Conservation (phyloP, 2,329 filamentous ascomycete genomes). For the Leptodontidium sp. region DNA sequence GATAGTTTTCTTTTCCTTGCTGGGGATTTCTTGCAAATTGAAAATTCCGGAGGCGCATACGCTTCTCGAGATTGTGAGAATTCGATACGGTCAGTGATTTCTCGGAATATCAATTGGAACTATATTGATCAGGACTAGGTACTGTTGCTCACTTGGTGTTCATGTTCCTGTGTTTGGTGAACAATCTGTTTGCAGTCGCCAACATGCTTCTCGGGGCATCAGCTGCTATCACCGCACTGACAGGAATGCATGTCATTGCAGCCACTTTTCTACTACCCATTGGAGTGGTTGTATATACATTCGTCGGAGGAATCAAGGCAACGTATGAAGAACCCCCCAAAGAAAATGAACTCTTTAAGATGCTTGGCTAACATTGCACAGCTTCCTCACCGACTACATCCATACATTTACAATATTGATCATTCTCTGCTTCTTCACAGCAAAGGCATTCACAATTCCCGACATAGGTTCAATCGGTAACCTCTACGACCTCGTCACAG, state of each 20-base stretch:
- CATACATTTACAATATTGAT: constrained; percentile 63
- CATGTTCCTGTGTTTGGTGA: constrained; percentile 52
- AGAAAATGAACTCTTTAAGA: neutral
- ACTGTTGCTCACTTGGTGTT: constrained; percentile 50
- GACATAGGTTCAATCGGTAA: constrained; percentile 57
- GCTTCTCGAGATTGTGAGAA: constrained; percentile 57
- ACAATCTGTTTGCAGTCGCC: constrained; percentile 55
- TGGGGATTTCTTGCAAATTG: constrained; percentile 58
- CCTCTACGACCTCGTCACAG: constrained; percentile 59
- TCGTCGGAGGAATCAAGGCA: constrained; percentile 23
- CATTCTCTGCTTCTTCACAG: constrained; percentile 58
- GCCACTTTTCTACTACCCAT: constrained; percentile 35
- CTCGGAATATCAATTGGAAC: no score
- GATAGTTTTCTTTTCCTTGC: constrained; percentile 57
- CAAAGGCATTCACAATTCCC: constrained; percentile 55
- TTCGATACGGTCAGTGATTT: constrained; percentile 53
- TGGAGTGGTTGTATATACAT: constrained; percentile 23
- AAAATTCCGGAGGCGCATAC: constrained; percentile 60
- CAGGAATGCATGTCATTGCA: constrained; percentile 37
- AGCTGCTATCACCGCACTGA: constrained; percentile 45
- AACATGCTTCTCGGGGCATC: constrained; percentile 56
- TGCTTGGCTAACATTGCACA: neutral
- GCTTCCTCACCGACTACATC: constrained; percentile 57
- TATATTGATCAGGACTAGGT: neutral
- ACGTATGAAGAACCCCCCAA: neutral